Base-by-base conservation (phyloP, 2,329 filamentous ascomycete species). In the Diaporthe vexans region DNA sequence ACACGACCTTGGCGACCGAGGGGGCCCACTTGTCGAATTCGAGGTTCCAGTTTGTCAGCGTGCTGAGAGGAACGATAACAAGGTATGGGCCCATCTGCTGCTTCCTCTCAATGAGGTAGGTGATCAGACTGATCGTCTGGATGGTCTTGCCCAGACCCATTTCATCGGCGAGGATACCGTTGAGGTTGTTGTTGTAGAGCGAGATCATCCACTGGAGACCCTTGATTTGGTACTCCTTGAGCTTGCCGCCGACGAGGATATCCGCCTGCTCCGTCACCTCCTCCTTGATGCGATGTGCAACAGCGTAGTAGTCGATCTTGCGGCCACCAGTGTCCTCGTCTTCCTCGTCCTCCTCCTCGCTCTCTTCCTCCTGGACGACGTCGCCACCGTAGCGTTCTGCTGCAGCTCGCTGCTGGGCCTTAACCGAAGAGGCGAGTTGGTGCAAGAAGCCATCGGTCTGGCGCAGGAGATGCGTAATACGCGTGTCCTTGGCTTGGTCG, bases 81-180 rank as follows among this genome's bases (percentile, higher is more conserved):
- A 99, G 87, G 84, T 97, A 99, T 0, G 97, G 97, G 0, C 97
- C 97, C 71, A 91, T 91, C 81, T 98, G 95, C 79, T 93, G 90
- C 88, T 99, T 99, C 86, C 91, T 93, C 86, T 98, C 97, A 78
- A 99, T 98, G 76, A 99, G 92, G 82, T 99, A 97, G 4, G 96
- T 98, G 80, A 99, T 94, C 85, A 99, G 87, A 88, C 94, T 97
- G 85, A 99, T 99, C 58, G 97, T 98, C 85, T 99, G 97, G 79
- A 99, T 99, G 0, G 97, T 99, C 87, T 99, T 99, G 84, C 97
- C 97, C 77, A 99, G 94, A 92, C 97, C 97, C 97, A 99, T 99
- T 85, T 99, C 97, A 81, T 99, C 97, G 74, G 97, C 97, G 79
- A 99, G 88, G 78, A 99, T 98, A 90, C 97, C 97, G 83, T 99